A percentile compares a stretch with the other conserved stretches of the same genome.
Evolutionary conservation across 192 early-diverging fungal genomes (phyloP).

Genomic region (Coemansia sp.): DNA sequence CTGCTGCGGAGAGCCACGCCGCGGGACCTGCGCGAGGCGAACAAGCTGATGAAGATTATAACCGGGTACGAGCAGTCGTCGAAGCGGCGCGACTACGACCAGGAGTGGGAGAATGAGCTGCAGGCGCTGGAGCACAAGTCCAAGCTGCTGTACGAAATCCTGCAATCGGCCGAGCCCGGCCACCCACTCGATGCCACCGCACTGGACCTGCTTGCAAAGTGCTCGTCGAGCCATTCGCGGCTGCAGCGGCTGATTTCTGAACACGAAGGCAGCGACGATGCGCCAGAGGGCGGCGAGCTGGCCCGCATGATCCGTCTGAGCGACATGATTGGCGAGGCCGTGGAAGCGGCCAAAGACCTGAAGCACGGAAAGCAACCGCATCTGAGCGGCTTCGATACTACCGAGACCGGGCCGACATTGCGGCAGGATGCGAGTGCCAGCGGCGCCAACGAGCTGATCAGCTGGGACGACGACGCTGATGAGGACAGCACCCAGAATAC

Average conservation of each 20-base stretch:
- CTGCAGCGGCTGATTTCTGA: slow-evolving; percentile 46
- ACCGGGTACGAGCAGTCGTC: slow-evolving; percentile 83
- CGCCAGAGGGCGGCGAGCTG: slow-evolving; percentile 22
- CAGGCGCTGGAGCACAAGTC: slow-evolving; percentile 78
- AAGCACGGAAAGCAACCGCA: slow-evolving; percentile 30
- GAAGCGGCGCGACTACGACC: slow-evolving; percentile 71
- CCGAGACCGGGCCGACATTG: background rate
- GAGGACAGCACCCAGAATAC: too few relatives aligned
- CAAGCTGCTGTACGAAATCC: slow-evolving; percentile 74
- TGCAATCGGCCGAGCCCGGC: slow-evolving; percentile 66
- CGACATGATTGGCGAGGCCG: slow-evolving; percentile 38
- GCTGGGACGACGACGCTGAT: slow-evolving; percentile 17
- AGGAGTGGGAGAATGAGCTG: slow-evolving; percentile 77
- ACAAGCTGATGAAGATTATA: slow-evolving; percentile 97
- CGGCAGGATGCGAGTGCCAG: background rate
- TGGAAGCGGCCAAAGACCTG: slow-evolving; percentile 31
- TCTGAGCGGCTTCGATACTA: background rate
- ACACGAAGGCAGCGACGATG: slow-evolving; percentile 1
- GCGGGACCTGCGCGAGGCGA: slow-evolving; percentile 91
- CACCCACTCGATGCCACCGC: slow-evolving; percentile 44
- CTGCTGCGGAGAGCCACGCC: slow-evolving; percentile 92
- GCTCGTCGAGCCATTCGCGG: slow-evolving; percentile 32
- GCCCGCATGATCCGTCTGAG: slow-evolving; percentile 42
- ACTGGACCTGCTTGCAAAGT: slow-evolving; percentile 36
- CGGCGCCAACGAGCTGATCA: slow-evolving; percentile 22